Conservation (phyloP, 176 grass and related monocot species). For the Themeda triandra region DNA sequence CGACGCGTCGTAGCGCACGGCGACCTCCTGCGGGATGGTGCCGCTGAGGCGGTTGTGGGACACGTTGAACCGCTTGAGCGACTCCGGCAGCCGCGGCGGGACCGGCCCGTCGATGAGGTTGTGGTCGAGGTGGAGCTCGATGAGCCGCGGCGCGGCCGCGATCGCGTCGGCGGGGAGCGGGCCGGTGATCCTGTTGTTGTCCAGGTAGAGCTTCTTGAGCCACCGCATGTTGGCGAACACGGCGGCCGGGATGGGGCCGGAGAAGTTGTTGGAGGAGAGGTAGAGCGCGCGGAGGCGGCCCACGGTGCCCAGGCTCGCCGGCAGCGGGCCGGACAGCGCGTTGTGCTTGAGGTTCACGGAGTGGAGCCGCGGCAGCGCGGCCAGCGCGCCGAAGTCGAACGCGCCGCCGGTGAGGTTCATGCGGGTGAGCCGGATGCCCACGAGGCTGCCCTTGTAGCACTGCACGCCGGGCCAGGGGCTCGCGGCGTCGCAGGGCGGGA, state of each 20-base stretch:
- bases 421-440: constrained; percentile 43
- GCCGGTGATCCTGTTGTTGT: constrained; percentile 57
- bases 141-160: constrained; percentile 33
- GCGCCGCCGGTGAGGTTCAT: constrained; percentile 65
- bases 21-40: constrained; percentile 27
- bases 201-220: constrained; percentile 90
- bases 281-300: constrained; percentile 54
- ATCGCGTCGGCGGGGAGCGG: constrained; percentile 45
- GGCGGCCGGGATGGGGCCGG: constrained; percentile 41
- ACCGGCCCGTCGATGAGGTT: constrained; percentile 61
- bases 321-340: constrained; percentile 44
- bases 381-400: constrained; percentile 47
- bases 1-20: constrained; percentile 29
- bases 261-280: constrained; percentile 62
- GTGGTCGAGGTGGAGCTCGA: constrained; percentile 65
- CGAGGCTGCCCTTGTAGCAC: constrained; percentile 51
- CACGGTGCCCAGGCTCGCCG: constrained; percentile 32
- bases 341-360: constrained; percentile 61
- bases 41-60: constrained; percentile 67
- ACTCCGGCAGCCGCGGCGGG: constrained; percentile 26
- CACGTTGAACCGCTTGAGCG: constrained; percentile 62
- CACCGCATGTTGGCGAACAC: constrained; percentile 47
- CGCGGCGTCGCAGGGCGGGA: constrained; percentile 15
- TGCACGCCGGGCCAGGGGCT: constrained; percentile 49
- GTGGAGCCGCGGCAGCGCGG: constrained; percentile 42